Evolutionary conservation across 208 protist species (phyloP).

Genomic region (Plasmodiophora brassicae): DNA sequence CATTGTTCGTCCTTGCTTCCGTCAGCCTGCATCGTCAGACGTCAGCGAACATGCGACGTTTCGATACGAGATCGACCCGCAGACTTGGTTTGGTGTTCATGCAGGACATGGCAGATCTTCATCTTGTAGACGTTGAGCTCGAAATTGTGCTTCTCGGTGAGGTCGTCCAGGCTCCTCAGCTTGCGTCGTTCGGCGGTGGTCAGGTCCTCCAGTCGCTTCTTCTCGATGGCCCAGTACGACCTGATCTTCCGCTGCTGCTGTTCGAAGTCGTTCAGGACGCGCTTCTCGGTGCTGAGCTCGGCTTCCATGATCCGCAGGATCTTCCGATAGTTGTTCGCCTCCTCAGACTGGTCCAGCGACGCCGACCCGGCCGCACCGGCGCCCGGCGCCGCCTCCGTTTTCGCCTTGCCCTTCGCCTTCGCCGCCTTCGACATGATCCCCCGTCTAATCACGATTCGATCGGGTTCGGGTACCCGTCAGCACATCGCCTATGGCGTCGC

Average conservation of each 20-base stretch:
- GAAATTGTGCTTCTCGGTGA: slow-evolving; percentile 7
- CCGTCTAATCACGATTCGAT: too few species aligned
- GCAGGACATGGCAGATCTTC: slow-evolving; percentile 25
- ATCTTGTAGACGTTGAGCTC: slow-evolving; percentile 31
- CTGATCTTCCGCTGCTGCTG: neutral
- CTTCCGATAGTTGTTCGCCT: slow-evolving; percentile 16
- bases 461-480: neutral
- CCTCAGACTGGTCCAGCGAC: neutral
- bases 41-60: neutral
- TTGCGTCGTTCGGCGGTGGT: neutral
- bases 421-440: neutral
- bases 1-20: neutral
- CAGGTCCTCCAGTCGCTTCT: slow-evolving; percentile 24
- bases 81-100: neutral
- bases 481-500: neutral
- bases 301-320: slow-evolving; percentile 22
- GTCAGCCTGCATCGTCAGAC: slow-evolving; percentile 6
- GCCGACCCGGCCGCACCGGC: neutral
- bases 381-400: neutral
- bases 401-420: neutral
- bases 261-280: slow-evolving; percentile 20
- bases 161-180: neutral
- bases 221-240: slow-evolving; percentile 15
- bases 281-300: neutral
- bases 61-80: neutral